phyloP scores from a whole-genome alignment of 176 grass and related monocot genomes.

The Olyra latifolia region DNA sequence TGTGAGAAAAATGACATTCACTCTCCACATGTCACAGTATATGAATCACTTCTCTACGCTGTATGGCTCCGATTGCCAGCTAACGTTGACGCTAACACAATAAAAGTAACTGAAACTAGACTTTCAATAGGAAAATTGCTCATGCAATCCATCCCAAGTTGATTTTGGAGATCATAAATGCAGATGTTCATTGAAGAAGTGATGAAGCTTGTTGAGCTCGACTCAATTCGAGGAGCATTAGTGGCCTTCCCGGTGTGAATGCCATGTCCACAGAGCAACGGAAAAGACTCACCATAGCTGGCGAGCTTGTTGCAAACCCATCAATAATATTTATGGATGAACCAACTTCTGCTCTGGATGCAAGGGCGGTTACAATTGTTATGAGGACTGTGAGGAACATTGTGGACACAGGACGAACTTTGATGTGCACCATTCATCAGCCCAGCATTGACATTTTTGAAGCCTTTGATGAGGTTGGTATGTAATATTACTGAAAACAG shows the following conservation, averaged over 20 bases:
- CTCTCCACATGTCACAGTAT: neutral
- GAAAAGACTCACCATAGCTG: neutral
- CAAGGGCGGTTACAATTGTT: neutral
- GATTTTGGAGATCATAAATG: neutral
- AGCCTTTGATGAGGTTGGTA: neutral
- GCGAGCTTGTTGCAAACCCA: neutral
- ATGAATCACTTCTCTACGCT: neutral
- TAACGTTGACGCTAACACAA: neutral
- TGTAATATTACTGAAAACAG: neutral
- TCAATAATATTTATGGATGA: neutral
- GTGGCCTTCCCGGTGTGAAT: no score
- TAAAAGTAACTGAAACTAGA: neutral
- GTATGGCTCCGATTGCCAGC: neutral
- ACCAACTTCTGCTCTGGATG: neutral
- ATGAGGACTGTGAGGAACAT: neutral
- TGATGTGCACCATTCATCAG: neutral
- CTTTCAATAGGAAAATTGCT: neutral
- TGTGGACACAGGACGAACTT: neutral
- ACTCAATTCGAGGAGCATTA: no score
- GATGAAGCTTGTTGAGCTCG: no score
- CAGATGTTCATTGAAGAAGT: neutral
- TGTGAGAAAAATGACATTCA: neutral
- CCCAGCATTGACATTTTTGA: neutral
- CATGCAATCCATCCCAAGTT: neutral
- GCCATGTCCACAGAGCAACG: no score